Evolutionary conservation across 2,329 filamentous ascomycete species (phyloP), one percentile per base, ranked within the genome.

Genomic region (Orbilia ellipsospora): DNA sequence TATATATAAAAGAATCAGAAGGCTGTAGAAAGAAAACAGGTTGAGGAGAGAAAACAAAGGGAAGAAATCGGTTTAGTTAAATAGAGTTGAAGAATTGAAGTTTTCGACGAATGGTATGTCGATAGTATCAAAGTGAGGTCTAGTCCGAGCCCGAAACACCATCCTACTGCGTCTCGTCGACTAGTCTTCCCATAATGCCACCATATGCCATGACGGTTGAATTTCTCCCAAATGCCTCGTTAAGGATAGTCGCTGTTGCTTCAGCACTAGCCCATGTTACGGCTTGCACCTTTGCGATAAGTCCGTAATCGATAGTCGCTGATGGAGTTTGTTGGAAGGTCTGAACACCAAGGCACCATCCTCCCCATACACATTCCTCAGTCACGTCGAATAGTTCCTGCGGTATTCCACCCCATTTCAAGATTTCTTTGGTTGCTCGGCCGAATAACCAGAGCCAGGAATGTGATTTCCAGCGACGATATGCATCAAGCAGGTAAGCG

Each of bases 251-350:
- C 20, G 59, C 72, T 13, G 72, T 75, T 8, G 72, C 72, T 60
- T 75, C 72, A 8, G 72, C 62, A 15, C 64, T 75, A n/a, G 72
- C 72, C 72, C 72, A 75, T 4, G 72, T 75, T 23, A 69, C 72
- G 8, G 72, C 72, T n/a, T 75, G 72, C 16, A 75, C 48, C n/a
- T 63, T 75, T 13, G 64, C 64, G 16, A 75, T 45, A 2, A 75
- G 52, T 18, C 45, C 50, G 40, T 75, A 75, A 26, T 75, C 72
- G 28, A 75, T 60, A 16, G 70, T 69, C 31, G 64, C 26, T 6
- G 60, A 51, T 16, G 64, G 72, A 15, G 60, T 50, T 12, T 62
- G 56, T 20, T 75, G 52, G 54, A 69, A 75, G 13, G 64, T 69
- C 23, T 75, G 57, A 10, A 75, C 72, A 44, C 72, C 72, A 15